A percentile compares a stretch with the other conserved stretches of the same genome.
These are phyloP conservation scores for Populus hybrid DNA, from an alignment of 441 rosid genomes.

Conservation along the genomic window DNA sequence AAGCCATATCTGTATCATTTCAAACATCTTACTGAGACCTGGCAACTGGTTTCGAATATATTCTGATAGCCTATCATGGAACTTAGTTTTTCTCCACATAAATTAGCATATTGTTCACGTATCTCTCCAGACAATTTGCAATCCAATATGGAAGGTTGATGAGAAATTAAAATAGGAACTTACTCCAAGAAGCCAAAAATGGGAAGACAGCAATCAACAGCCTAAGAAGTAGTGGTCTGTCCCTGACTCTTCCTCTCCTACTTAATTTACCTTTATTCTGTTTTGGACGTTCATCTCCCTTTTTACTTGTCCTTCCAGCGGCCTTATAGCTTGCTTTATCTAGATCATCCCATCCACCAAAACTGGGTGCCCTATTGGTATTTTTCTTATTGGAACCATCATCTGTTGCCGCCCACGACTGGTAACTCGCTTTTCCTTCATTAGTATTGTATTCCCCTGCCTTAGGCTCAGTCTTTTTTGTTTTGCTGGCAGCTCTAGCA, in stretches of 20 bases:
- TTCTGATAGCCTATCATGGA: not conserved
- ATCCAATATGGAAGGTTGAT: not conserved
- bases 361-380: conserved; percentile 19
- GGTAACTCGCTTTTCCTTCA: conserved; percentile 39
- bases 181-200: conserved; percentile 66
- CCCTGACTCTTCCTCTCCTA: conserved; percentile 55
- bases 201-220: conserved; percentile 69
- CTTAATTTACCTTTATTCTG: conserved; percentile 37
- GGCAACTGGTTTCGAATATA: too few species aligned
- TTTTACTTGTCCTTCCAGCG: conserved; percentile 13
- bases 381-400: conserved; percentile 23
- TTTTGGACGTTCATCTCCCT: conserved; percentile 23
- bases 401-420: conserved; percentile 57
- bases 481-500: conserved; percentile 26
- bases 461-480: conserved; percentile 19
- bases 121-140: not conserved
- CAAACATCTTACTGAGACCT: too few species aligned
- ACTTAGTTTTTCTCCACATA: not conserved
- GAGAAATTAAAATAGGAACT: conserved; percentile 45
- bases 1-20: too few species aligned
- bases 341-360: conserved; percentile 92
- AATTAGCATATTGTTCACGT: not conserved
- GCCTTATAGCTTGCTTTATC: conserved; percentile 30
- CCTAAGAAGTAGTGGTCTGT: conserved; percentile 57
- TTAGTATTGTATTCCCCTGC: conserved; percentile 23